phyloP scores from a whole-genome alignment of 2,329 filamentous ascomycete genomes.

The Sclerotinia borealis region DNA sequence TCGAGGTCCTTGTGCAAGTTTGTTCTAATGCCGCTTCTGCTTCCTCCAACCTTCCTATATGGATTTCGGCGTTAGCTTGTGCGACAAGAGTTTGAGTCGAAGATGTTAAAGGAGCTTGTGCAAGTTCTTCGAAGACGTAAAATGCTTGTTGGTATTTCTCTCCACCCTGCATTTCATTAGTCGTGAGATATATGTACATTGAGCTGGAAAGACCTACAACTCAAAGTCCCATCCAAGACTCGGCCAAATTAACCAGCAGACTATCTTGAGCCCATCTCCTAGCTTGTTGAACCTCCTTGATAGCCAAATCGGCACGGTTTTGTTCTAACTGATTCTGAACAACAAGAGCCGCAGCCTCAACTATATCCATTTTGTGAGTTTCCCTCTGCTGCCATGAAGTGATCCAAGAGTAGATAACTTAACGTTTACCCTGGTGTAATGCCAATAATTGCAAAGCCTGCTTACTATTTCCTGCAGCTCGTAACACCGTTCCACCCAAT shows the following conservation, averaged over 20 bases:
- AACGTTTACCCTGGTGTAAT: conserved; percentile 85
- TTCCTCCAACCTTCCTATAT: conserved; percentile 82
- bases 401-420: conserved; percentile 33
- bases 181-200: conserved; percentile 30
- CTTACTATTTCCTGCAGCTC: conserved; percentile 74
- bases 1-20: conserved; percentile 66
- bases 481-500: conserved; percentile 73
- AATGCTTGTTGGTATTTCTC: conserved; percentile 95
- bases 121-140: conserved; percentile 96
- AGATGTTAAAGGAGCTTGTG: conserved; percentile 75
- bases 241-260: conserved; percentile 85
- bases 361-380: conserved; percentile 35
- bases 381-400: not conserved
- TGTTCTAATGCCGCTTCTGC: conserved; percentile 80
- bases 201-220: conserved; percentile 49
- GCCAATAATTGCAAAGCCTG: conserved; percentile 74
- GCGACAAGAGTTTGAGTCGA: conserved; percentile 71
- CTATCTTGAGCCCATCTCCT: conserved; percentile 94
- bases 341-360: conserved; percentile 76
- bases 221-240: conserved; percentile 89
- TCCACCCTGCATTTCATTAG: conserved; percentile 58
- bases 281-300: conserved; percentile 82
- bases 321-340: conserved; percentile 89
- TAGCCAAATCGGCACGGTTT: conserved; percentile 82
- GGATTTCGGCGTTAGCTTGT: conserved; percentile 86